Evolutionary conservation across 257 asterid species (phyloP).

Genomic region (Rehmannia glutinosa): DNA sequence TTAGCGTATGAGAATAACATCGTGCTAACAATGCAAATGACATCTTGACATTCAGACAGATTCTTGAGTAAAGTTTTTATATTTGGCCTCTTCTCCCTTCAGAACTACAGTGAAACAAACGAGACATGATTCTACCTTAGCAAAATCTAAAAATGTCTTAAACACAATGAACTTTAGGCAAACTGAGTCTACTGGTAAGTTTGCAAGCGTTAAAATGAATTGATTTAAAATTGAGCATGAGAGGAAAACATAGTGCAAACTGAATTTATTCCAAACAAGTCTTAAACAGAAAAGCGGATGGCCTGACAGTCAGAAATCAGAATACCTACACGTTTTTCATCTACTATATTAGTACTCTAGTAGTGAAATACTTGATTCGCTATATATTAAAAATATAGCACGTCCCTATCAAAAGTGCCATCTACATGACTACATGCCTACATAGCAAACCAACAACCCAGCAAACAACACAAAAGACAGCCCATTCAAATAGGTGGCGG

Average conservation of each 20-base stretch:
- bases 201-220: not conserved
- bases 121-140: no score
- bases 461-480: slow-evolving; percentile 11
- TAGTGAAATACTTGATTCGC: not conserved
- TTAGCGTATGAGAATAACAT: no score
- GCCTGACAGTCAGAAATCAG: no score
- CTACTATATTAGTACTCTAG: not conserved
- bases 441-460: slow-evolving; percentile 17
- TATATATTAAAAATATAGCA: no score
- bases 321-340: not conserved
- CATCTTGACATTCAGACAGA: no score
- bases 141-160: no score
- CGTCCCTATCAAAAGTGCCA: not conserved
- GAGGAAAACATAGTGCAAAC: not conserved
- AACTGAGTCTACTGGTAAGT: no score
- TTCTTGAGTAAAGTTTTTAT: no score
- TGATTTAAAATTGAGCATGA: not conserved
- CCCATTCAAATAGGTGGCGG: slow-evolving; percentile 11
- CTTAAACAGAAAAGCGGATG: not conserved
- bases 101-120: no score
- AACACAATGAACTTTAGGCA: no score
- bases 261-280: not conserved
- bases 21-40: no score
- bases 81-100: no score
- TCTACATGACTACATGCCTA: slow-evolving; percentile 15